A percentile compares a stretch with the other conserved stretches of the same genome.
Evolutionary conservation across 1,284 basidiomycete species (phyloP).

Genomic region (Singerocomus rubriflavus): DNA sequence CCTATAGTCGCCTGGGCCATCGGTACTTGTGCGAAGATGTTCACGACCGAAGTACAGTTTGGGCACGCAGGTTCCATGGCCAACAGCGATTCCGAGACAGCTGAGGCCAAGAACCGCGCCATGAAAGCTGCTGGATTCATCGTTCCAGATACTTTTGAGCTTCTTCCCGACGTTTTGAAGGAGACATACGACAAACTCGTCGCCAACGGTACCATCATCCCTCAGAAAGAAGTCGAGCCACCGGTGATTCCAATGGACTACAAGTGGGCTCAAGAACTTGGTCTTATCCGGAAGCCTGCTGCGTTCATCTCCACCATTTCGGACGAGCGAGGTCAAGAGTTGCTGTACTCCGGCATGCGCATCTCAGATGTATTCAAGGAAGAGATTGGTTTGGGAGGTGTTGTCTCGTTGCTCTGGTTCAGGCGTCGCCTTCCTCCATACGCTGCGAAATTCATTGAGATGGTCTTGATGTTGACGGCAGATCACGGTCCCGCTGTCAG

Average conservation of each 20-base stretch:
- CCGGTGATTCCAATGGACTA: constrained; percentile 99
- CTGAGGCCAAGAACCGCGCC: constrained; percentile 94
- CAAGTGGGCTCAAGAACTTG: constrained; percentile 99
- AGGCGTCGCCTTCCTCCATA: constrained; percentile 86
- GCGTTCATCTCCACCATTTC: constrained; percentile 99
- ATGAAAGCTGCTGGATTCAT: constrained; percentile 97
- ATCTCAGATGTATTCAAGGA: constrained; percentile 99
- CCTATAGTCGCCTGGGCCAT: constrained; percentile 99
- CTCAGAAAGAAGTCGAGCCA: constrained; percentile 81
- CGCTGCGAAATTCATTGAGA: constrained; percentile 97
- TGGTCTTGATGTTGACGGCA: constrained; percentile 98
- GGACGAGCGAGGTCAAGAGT: constrained; percentile 98
- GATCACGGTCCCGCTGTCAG: constrained; percentile 98
- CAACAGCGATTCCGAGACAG: constrained; percentile 96
- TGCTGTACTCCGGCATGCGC: constrained; percentile 98
- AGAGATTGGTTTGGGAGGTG: constrained; percentile 96
- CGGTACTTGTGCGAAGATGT: constrained; percentile 99
- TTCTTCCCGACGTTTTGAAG: constrained; percentile 83
- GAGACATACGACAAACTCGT: constrained; percentile 88
- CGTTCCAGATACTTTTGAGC: constrained; percentile 97
- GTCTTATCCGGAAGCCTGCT: constrained; percentile 97
- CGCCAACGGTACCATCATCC: constrained; percentile 63
- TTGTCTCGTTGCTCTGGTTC: constrained; percentile 97
- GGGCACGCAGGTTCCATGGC: constrained; percentile 99
- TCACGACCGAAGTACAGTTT: constrained; percentile 98